Evolutionary conservation across 306 rosid genomes (phyloP).

Genomic region (Sesbania bispinosa): DNA sequence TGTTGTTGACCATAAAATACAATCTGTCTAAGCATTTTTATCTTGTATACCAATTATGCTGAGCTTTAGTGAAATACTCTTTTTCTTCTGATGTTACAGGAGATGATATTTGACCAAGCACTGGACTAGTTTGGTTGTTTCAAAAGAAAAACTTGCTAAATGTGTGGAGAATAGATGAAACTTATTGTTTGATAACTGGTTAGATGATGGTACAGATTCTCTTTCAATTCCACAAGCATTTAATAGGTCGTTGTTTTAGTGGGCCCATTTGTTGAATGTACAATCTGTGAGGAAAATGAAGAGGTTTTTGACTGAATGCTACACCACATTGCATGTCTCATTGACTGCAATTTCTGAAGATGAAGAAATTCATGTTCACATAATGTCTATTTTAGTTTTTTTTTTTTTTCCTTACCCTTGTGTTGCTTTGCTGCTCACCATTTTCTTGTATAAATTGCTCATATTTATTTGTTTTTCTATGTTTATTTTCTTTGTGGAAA

Average conservation of each 20-base stretch:
- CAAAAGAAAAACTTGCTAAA: constrained; percentile 33
- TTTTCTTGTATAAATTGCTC: constrained; percentile 40
- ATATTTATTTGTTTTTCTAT: constrained; percentile 24
- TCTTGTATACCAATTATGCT: neutral
- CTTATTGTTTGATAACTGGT: constrained; percentile 17
- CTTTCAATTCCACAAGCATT: constrained; percentile 15
- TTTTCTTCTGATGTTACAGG: constrained; percentile 31
- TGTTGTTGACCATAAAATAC: constrained; percentile 3
- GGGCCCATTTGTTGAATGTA: neutral
- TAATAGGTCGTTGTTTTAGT: neutral
- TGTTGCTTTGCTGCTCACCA: constrained; percentile 20
- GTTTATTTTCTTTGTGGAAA: constrained; percentile 6
- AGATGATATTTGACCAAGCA: constrained; percentile 40
- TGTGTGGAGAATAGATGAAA: constrained; percentile 19
- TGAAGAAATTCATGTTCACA: constrained; percentile 14
- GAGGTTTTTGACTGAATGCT: constrained; percentile 21
- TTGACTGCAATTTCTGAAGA: constrained; percentile 17
- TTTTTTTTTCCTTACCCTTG: neutral
- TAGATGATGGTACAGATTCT: constrained; percentile 30
- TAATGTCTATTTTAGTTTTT: constrained; percentile 12
- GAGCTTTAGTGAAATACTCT: neutral
- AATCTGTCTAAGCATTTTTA: neutral
- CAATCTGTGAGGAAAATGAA: neutral
- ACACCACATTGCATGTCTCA: constrained; percentile 22
- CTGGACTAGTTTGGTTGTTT: constrained; percentile 27